Base-by-base conservation (phyloP, 495 filamentous ascomycete genomes). In the Lophiotrema nucula region DNA sequence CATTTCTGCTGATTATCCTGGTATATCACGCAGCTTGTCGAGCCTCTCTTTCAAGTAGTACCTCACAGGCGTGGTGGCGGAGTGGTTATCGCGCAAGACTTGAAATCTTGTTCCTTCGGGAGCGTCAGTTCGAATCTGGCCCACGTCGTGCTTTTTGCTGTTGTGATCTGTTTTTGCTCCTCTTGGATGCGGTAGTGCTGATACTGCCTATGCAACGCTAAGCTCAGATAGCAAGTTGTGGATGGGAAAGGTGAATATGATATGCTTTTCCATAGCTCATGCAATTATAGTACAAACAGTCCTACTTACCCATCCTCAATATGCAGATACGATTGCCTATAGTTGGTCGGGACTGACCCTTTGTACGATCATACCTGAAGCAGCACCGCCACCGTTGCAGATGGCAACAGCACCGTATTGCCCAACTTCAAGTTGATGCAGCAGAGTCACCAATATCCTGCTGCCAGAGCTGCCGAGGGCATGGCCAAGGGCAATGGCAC, bases 331-430 rank as follows among this genome's bases (percentile, higher is more conserved):
- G n/a, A n/a, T n/a, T 10, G 23, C 15, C 22, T 47, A 57, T 16
- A 54, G 35, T 19, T 41, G 28, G 33, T 41, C 19, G 16, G 42
- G 22, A 37, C 31, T 26, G n/a, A 97, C 77, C 47, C 88, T 84
- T 76, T 97, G 90, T 42, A 98, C 89, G 39, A 98, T 89, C 73
- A 98, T 84, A 0, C 90, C 92, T 19, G 87, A 91, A 1, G 92
- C 89, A 4, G 90, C 92, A 42, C 92, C 92, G 16, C 93, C 93
- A 41, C 93, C 93, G 65, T 98, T 98, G 74, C 93, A 98, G 56
- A 98, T 96, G 10, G 92, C 92, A 16, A 90, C 93, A 51, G 91
- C 87, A 19, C 93, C 93, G 70, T 95, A 97, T 76, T 98, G 88
- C 16, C 91, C 93, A 27, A 85, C 82, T 73, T 92, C 84, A 49